Base-by-base conservation (phyloP, 192 early-diverging fungal species). In the Linnemannia exigua region DNA sequence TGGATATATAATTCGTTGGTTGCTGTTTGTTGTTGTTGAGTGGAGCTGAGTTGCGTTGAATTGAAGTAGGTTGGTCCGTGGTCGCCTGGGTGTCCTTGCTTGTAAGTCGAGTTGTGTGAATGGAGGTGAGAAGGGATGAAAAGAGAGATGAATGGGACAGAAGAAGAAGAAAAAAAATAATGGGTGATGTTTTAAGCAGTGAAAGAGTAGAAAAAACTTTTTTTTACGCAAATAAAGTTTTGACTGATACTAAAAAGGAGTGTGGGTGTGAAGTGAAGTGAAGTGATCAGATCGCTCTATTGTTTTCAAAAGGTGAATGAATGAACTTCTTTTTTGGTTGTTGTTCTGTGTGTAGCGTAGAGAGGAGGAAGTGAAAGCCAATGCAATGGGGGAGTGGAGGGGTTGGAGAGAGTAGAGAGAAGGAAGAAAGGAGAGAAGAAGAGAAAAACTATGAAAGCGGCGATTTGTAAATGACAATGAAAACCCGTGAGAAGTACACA, bases 121-220 rank as follows among this genome's bases (percentile, higher is more conserved):
- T 46, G 4, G 50, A n/a, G 20, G 35, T 38, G 7, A 46, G 41
- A 28, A n/a, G 28, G n/a, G 61, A 16, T 67, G 41, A 54, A 5
- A 46, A 58, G 22, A 70, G 28, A 44, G 37, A 58, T 22, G 50
- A 69, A 67, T 37, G 48, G 66, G 54, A 37, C 41, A 25, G n/a
- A 44, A 2, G 70, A 38, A 51, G 46, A 16, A 14, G 6, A 31
- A 36, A 48, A 50, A 67, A 35, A n/a, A n/a, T n/a, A n/a, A n/a
- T n/a, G n/a, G 58, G 25, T 46, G 44, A 74, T 74, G 36, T 41
- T 67, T 72, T 61, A 46, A 31, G 44, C n/a, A 22, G 28, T 78
- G 48, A 33, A 37, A 28, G 28, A 38, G 68, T 46, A 70, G 70
- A 25, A 73, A 74, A 74, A 46, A 41, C 38, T 38, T 71, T 71